These are phyloP conservation scores for Melampsora medusae DNA, from an alignment of 1,284 basidiomycete species.

Conservation along the genomic window DNA sequence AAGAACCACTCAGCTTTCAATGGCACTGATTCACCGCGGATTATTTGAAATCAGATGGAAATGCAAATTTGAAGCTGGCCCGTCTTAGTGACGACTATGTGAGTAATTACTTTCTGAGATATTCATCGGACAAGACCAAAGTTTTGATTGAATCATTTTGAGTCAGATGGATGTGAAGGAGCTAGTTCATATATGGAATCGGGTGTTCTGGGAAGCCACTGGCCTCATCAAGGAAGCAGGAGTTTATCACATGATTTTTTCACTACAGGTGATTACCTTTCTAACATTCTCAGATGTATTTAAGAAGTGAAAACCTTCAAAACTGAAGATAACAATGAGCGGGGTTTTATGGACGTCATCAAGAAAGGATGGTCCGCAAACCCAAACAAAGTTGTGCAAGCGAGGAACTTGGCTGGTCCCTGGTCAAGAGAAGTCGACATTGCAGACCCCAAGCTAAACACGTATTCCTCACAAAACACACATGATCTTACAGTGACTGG, in stretches of 20 bases:
- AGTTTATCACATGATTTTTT: not conserved
- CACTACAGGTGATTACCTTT: slow-evolving; percentile 47
- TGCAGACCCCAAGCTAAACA: slow-evolving; percentile 60
- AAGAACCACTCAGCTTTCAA: no score
- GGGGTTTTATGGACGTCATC: slow-evolving; percentile 53
- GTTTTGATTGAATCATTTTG: not conserved
- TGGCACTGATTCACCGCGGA: no score
- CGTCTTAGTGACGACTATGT: slow-evolving; percentile 63
- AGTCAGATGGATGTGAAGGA: not conserved
- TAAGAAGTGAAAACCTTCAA: no score
- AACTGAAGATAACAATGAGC: no score
- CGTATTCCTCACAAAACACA: slow-evolving; percentile 51
- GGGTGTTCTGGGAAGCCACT: slow-evolving; percentile 63
- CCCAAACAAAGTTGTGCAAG: slow-evolving; percentile 64
- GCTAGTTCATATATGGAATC: not conserved
- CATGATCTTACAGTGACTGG: slow-evolving; percentile 56
- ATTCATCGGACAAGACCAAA: not conserved
- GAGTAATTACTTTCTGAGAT: slow-evolving; percentile 56
- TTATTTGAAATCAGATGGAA: slow-evolving; percentile 58
- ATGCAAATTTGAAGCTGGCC: slow-evolving; percentile 68
- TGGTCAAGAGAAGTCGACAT: slow-evolving; percentile 65
- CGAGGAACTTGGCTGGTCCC: slow-evolving; percentile 62
- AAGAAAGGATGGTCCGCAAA: slow-evolving; percentile 66
- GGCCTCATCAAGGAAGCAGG: slow-evolving; percentile 65
- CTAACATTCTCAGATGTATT: no score